These are phyloP conservation scores for Avicennia marina DNA, from an alignment of 257 asterid species.

Conservation along the genomic window DNA sequence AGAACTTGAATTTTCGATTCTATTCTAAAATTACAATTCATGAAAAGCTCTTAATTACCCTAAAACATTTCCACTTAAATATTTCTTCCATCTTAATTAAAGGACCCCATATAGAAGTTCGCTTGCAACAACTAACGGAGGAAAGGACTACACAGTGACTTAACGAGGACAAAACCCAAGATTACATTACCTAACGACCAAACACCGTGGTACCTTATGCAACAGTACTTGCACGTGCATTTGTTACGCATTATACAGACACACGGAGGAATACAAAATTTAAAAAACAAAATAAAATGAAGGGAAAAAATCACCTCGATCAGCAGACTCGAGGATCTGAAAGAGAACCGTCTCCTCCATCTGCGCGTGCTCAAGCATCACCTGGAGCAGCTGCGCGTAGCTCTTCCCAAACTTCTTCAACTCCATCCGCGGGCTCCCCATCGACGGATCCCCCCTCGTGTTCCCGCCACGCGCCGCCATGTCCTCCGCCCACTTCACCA, in stretches of 20 bases:
- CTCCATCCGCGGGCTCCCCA: slow-evolving; percentile 95
- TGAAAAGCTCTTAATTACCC: too few relatives aligned
- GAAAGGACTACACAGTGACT: neutral
- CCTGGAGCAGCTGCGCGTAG: slow-evolving; percentile 63
- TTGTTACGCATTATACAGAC: too few relatives aligned
- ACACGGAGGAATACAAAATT: neutral
- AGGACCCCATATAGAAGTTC: neutral
- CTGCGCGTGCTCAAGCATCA: slow-evolving; percentile 95
- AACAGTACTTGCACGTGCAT: neutral
- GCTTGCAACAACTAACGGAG: neutral
- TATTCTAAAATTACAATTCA: too few relatives aligned
- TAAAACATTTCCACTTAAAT: too few relatives aligned
- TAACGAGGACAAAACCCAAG: slow-evolving; percentile 15
- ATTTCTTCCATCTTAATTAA: slow-evolving; percentile 3
- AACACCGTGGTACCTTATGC: neutral
- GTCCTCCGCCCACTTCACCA: slow-evolving; percentile 93
- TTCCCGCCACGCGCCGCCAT: slow-evolving; percentile 82
- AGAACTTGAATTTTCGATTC: too few relatives aligned
- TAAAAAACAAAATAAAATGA: neutral
- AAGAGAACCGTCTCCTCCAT: slow-evolving; percentile 93
- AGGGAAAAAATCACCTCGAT: slow-evolving; percentile 52
- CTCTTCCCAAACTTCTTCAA: slow-evolving; percentile 74
- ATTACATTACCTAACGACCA: slow-evolving; percentile 10
- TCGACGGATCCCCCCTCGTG: slow-evolving; percentile 69
- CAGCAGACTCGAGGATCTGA: slow-evolving; percentile 86